These are phyloP conservation scores for Reutealis trisperma DNA, from an alignment of 345 rosid genomes.

Conservation along the genomic window DNA sequence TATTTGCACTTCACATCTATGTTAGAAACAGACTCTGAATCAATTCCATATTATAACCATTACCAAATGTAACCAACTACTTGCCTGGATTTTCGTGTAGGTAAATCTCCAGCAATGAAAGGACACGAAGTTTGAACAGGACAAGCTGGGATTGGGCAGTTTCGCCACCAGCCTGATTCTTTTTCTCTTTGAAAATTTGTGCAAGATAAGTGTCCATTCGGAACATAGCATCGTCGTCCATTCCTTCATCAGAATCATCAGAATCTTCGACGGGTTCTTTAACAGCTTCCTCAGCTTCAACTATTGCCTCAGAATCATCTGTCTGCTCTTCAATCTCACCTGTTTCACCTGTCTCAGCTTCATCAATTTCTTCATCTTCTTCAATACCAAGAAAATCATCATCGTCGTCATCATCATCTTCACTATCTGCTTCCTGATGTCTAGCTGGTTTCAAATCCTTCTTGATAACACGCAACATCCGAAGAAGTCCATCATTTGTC, in stretches of 20 bases:
- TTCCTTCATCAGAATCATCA: slow-evolving; percentile 81
- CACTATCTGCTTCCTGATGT: slow-evolving; percentile 59
- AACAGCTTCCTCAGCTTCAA: slow-evolving; percentile 45
- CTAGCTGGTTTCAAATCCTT: slow-evolving; percentile 90
- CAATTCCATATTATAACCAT: too few relatives aligned
- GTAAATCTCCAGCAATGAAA: slow-evolving; percentile 89
- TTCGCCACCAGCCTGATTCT: slow-evolving; percentile 83
- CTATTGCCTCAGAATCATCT: slow-evolving; percentile 72
- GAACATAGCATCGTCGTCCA: slow-evolving; percentile 99
- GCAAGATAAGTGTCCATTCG: slow-evolving; percentile 92
- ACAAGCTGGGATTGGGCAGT: slow-evolving; percentile 93
- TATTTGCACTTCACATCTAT: too few relatives aligned
- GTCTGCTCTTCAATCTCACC: slow-evolving; percentile 75
- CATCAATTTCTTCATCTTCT: slow-evolving; percentile 81
- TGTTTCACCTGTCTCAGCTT: slow-evolving; percentile 65
- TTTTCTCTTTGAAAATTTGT: slow-evolving; percentile 83
- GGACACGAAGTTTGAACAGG: slow-evolving; percentile 86
- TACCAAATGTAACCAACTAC: slow-evolving; percentile 16
- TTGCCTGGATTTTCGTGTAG: slow-evolving; percentile 89
- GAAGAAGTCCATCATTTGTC: slow-evolving; percentile 72
- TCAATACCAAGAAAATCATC: slow-evolving; percentile 80
- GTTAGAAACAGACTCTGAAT: too few relatives aligned
- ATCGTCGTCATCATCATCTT: slow-evolving; percentile 59
- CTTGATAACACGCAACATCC: slow-evolving; percentile 85
- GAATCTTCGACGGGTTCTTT: slow-evolving; percentile 56